Evolutionary conservation across 2,329 filamentous ascomycete genomes (phyloP).

Genomic region (Trichoderma sp.): DNA sequence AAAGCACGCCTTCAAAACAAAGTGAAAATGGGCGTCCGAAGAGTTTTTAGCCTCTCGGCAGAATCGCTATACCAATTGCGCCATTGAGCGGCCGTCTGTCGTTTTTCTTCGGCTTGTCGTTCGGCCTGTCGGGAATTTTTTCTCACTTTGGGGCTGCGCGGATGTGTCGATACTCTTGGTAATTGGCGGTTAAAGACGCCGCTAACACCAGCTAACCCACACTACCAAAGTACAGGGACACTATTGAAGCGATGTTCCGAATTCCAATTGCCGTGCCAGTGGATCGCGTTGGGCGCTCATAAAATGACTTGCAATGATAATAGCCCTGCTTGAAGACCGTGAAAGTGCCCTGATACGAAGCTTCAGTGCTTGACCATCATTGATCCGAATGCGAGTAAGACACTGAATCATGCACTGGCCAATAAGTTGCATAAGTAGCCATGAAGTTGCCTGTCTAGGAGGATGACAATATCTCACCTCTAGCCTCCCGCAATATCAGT

Average conservation of each 20-base stretch:
- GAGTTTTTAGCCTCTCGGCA: neutral
- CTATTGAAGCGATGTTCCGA: neutral
- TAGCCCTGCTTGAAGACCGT: neutral
- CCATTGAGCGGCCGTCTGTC: constrained; percentile 11
- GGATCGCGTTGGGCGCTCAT: neutral
- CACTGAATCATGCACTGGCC: neutral
- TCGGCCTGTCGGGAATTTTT: constrained; percentile 10
- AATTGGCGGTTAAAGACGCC: neutral
- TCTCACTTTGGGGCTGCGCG: neutral
- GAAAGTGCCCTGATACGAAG: neutral
- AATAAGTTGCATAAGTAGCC: neutral
- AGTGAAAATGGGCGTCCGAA: neutral
- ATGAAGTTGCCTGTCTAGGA: neutral
- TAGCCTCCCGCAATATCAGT: neutral
- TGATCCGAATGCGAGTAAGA: neutral
- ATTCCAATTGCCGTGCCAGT: neutral
- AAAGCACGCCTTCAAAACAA: neutral
- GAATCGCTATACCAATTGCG: neutral
- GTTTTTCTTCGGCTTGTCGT: neutral
- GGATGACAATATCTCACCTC: neutral
- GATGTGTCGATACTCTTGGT: neutral
- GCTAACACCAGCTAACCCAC: neutral
- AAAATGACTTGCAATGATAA: neutral
- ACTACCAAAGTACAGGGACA: neutral
- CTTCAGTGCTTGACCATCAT: neutral